A percentile compares a stretch with the other conserved stretches of the same genome.
These are phyloP conservation scores for Penicillium diatomitis DNA, from an alignment of 495 filamentous ascomycete genomes.

Conservation along the genomic window DNA sequence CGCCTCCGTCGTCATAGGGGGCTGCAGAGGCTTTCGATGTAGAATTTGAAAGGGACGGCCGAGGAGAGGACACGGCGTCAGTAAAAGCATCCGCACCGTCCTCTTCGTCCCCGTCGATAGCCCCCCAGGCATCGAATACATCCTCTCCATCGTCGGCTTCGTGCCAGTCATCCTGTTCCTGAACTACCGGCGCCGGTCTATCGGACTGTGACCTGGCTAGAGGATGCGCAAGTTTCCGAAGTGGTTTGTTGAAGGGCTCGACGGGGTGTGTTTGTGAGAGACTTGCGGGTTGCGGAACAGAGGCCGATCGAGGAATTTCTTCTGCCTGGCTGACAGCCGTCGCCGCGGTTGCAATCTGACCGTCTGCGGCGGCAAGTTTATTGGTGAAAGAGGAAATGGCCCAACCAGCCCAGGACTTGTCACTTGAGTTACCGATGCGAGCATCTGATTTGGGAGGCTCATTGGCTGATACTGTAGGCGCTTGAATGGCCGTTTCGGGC, in stretches of 20 bases:
- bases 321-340: conserved; percentile 19
- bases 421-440: conserved; percentile 68
- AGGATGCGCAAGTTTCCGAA: conserved; percentile 31
- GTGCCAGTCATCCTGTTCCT: conserved; percentile 7
- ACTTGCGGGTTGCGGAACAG: conserved; percentile 36
- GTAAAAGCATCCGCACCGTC: conserved; percentile 41
- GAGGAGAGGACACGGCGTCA: conserved; percentile 26
- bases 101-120: conserved; percentile 55
- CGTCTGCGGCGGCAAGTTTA: conserved; percentile 72
- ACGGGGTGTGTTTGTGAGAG: conserved; percentile 46
- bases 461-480: conserved; percentile 23
- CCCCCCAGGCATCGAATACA: conserved; percentile 59
- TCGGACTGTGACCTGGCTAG: conserved; percentile 33
- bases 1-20: conserved; percentile 70
- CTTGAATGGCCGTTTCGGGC: conserved; percentile 66
- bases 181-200: conserved; percentile 37
- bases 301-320: conserved; percentile 34
- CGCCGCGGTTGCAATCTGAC: conserved; percentile 63
- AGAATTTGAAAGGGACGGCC: conserved; percentile 22
- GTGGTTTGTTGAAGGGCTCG: conserved; percentile 21
- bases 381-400: conserved; percentile 98
- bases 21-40: conserved; percentile 28
- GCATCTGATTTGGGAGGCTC: conserved; percentile 36
- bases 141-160: conserved; percentile 47
- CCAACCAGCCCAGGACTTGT: conserved; percentile 87